A percentile compares a stretch with the other conserved stretches of the same genome.
Conservation (phyloP, 352 stramenopile species). For the Pythium sukuiense region DNA sequence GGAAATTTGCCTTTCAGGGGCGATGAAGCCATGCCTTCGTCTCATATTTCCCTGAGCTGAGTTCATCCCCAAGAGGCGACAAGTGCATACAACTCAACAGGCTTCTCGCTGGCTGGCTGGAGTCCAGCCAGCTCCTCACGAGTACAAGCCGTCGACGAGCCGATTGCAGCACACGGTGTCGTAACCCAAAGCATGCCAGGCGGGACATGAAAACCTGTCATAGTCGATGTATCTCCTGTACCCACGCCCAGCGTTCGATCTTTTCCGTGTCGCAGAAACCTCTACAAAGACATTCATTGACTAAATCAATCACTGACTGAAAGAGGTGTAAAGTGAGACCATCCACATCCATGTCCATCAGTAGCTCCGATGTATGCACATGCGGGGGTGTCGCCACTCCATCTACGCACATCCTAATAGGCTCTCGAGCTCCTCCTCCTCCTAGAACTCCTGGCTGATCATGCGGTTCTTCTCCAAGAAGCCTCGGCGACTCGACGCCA, state of each 20-base stretch:
- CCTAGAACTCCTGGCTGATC: conserved; percentile 54
- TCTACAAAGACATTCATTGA: conserved; percentile 1
- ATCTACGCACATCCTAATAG: neutral
- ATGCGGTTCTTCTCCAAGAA: conserved; percentile 54
- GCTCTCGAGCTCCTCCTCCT: conserved; percentile 9
- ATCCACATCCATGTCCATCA: neutral
- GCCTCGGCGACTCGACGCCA: conserved; percentile 45
- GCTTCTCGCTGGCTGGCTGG: neutral
- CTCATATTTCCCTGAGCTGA: neutral
- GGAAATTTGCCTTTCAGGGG: neutral
- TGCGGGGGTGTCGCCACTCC: neutral
- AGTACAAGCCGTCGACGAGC: neutral
- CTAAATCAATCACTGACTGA: conserved; percentile 1
- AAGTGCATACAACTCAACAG: neutral
- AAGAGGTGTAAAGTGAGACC: neutral
- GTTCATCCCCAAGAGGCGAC: neutral
- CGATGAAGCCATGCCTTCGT: conserved; percentile 7
- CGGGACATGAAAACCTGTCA: neutral
- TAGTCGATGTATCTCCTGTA: conserved; percentile 1
- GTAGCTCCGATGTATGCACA: neutral
- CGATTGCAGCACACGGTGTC: neutral
- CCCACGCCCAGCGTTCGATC: neutral
- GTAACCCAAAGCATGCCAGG: neutral
- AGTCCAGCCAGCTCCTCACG: neutral
- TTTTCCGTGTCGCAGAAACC: conserved; percentile 4